Evolutionary conservation across 2,329 filamentous ascomycete species (phyloP).

Genomic region (Remersonia thermophila): DNA sequence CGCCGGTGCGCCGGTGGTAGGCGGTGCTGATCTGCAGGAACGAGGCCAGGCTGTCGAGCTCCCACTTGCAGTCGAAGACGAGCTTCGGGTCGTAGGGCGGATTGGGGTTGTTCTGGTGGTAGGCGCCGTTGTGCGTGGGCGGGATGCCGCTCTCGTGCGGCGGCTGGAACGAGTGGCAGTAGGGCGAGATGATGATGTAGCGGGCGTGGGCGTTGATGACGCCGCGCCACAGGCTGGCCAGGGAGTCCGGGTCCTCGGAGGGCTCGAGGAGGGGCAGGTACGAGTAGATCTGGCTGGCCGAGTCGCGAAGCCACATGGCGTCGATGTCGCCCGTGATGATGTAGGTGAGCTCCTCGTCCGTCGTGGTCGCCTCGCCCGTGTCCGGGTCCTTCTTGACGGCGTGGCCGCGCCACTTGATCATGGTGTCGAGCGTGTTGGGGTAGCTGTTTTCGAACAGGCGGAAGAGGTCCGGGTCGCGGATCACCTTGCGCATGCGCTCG

Average conservation of each 20-base stretch:
- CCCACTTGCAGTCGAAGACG: conserved; percentile 85
- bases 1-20: conserved; percentile 53
- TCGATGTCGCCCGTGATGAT: conserved; percentile 78
- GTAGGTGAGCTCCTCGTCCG: conserved; percentile 56
- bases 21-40: conserved; percentile 73
- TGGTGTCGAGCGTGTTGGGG: conserved; percentile 73
- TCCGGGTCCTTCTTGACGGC: conserved; percentile 27
- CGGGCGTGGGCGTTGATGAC: conserved; percentile 60
- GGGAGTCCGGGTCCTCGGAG: conserved; percentile 40
- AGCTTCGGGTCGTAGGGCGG: conserved; percentile 54
- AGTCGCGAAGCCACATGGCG: conserved; percentile 81
- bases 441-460: conserved; percentile 75
- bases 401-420: conserved; percentile 62
- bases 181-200: conserved; percentile 57
- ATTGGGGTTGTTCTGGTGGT: conserved; percentile 43
- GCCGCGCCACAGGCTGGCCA: conserved; percentile 56
- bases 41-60: conserved; percentile 75
- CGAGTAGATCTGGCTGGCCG: conserved; percentile 60
- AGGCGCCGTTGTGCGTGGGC: conserved; percentile 44
- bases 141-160: conserved; percentile 59
- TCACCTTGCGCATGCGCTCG: conserved; percentile 25
- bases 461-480: conserved; percentile 51
- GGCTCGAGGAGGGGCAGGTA: conserved; percentile 50
- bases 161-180: conserved; percentile 86
- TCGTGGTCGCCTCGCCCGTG: conserved; percentile 20